These are phyloP conservation scores for Hypomontagnella submonticulosa DNA, from an alignment of 495 filamentous ascomycete genomes.

Conservation along the genomic window DNA sequence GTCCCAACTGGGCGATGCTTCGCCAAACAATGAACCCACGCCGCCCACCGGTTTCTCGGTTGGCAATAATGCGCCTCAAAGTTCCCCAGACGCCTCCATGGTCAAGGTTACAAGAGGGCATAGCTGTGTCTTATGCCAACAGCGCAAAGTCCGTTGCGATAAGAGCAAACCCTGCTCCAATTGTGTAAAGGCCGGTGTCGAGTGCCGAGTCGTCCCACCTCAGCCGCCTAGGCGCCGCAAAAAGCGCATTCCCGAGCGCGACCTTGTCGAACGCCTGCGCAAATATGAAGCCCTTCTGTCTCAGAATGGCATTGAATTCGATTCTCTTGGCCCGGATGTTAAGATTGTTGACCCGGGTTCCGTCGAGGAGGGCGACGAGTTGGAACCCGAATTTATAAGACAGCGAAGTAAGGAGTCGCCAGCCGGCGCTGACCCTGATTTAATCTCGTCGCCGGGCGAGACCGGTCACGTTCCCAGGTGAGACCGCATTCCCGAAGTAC, in stretches of 20 bases:
- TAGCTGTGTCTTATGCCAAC: slow-evolving; percentile 73
- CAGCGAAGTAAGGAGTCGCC: slow-evolving; percentile 44
- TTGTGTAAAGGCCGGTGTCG: slow-evolving; percentile 69
- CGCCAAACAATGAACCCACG: slow-evolving; percentile 47
- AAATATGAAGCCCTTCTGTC: slow-evolving; percentile 66
- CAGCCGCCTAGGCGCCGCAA: slow-evolving; percentile 68
- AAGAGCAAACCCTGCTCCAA: slow-evolving; percentile 72
- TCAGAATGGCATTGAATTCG: slow-evolving; percentile 62
- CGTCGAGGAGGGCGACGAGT: slow-evolving; percentile 60
- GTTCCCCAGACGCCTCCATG: slow-evolving; percentile 48
- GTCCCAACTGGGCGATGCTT: slow-evolving; percentile 47
- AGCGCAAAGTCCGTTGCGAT: slow-evolving; percentile 75
- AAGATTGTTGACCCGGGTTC: slow-evolving; percentile 53
- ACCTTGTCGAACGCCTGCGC: slow-evolving; percentile 62
- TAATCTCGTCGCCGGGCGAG: slow-evolving; percentile 47
- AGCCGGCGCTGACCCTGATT: slow-evolving; percentile 36
- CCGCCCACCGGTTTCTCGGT: slow-evolving; percentile 49
- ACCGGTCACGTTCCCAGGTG: slow-evolving; percentile 45
- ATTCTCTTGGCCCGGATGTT: slow-evolving; percentile 56
- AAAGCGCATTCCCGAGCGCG: slow-evolving; percentile 64
- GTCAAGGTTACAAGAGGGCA: slow-evolving; percentile 65
- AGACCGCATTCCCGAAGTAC: slow-evolving; percentile 23
- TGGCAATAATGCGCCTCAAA: slow-evolving; percentile 48
- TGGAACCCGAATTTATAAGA: slow-evolving; percentile 58
- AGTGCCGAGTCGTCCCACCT: slow-evolving; percentile 70